Evolutionary conservation across 1,139 yeast genomes (phyloP).

Genomic region (Geotrichum klebahnii): DNA sequence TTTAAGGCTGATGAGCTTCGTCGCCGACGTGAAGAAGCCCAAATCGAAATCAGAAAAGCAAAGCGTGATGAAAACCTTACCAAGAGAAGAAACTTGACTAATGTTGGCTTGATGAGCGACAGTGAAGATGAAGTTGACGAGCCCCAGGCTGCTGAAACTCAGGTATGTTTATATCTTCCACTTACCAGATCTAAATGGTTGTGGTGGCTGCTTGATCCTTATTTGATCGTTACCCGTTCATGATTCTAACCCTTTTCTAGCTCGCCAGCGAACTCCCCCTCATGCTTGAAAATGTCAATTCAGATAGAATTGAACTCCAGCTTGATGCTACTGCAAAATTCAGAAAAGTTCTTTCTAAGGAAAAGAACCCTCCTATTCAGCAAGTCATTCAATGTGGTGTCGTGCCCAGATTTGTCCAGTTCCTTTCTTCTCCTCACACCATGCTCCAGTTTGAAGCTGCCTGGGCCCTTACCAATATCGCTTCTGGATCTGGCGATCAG

Average conservation of each 20-base stretch:
- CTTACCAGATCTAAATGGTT: background rate
- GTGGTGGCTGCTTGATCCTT: constrained; percentile 5
- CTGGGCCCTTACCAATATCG: constrained; percentile 97
- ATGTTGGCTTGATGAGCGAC: constrained; percentile 45
- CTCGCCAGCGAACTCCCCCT: constrained; percentile 60
- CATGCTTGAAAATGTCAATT: constrained; percentile 77
- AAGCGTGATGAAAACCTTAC: constrained; percentile 92
- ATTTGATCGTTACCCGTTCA: constrained; percentile 2
- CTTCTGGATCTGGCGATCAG: constrained; percentile 90
- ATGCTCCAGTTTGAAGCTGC: constrained; percentile 96
- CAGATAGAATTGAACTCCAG: constrained; percentile 74
- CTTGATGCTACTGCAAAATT: constrained; percentile 87
- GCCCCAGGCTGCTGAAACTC: constrained; percentile 21
- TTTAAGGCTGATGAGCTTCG: constrained; percentile 94
- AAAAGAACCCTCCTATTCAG: constrained; percentile 96
- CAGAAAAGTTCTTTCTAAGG: constrained; percentile 89
- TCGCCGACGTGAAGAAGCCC: constrained; percentile 96
- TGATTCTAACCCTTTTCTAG: constrained; percentile 9
- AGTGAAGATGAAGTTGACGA: constrained; percentile 45
- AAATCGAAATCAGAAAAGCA: constrained; percentile 92
- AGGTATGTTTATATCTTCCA: constrained; percentile 24
- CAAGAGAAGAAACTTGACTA: constrained; percentile 77
- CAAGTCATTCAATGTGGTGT: constrained; percentile 90
- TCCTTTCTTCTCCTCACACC: constrained; percentile 73
- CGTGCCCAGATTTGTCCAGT: constrained; percentile 82